phyloP scores from a whole-genome alignment of 2,329 filamentous ascomycete species.

The Helminthosporium solani region DNA sequence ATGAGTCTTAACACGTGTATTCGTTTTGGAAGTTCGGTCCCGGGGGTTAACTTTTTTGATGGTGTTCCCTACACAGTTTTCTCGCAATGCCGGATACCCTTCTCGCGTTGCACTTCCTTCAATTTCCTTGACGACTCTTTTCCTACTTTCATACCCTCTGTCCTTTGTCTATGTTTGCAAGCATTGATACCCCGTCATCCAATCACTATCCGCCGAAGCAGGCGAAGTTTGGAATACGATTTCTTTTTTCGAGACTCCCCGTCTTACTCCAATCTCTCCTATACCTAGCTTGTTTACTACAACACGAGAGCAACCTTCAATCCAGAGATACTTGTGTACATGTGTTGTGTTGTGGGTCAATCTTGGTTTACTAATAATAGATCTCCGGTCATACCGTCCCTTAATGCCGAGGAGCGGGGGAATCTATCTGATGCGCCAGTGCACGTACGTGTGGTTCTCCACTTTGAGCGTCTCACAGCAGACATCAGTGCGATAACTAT shows the following conservation, averaged over 20 bases:
- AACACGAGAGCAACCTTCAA: too few species aligned
- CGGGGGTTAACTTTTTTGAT: not conserved
- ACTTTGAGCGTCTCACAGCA: not conserved
- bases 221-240: not conserved
- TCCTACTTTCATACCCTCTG: not conserved
- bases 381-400: too few species aligned
- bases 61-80: not conserved
- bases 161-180: not conserved
- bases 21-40: not conserved
- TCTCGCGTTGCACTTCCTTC: not conserved
- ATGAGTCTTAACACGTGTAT: slow-evolving; percentile 2
- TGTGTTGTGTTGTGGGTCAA: too few species aligned
- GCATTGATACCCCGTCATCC: slow-evolving; percentile 6
- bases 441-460: too few species aligned
- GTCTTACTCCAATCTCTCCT: too few species aligned
- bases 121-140: not conserved
- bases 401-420: too few species aligned
- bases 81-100: not conserved
- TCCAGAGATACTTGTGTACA: too few species aligned
- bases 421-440: too few species aligned
- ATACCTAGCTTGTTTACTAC: too few species aligned
- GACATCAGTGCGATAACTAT: too few species aligned
- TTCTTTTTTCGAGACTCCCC: too few species aligned
- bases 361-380: too few species aligned
- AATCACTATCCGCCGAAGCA: not conserved